These are phyloP conservation scores for Beta corolliflora DNA, from an alignment of 179 eudicot species.

Conservation along the genomic window DNA sequence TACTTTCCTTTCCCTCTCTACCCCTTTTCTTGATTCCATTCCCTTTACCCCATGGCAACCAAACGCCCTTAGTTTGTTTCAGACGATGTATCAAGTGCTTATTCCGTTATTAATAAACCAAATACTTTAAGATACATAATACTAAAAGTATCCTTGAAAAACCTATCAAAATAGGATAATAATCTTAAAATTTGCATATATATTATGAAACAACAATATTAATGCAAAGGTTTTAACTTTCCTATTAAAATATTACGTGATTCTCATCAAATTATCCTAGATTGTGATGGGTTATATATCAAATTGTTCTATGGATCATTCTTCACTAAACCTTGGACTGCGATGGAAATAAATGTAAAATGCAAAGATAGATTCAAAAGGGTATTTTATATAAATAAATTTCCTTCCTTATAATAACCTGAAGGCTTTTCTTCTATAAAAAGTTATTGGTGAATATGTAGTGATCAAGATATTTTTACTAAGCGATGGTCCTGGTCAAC, in stretches of 20 bases:
- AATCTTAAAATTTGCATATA: neutral
- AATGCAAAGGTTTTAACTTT: too few relatives aligned
- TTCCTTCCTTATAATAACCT: neutral
- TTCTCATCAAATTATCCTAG: neutral
- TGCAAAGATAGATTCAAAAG: too few relatives aligned
- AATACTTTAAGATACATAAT: too few relatives aligned
- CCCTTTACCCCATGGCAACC: too few relatives aligned
- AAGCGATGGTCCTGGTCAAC: neutral
- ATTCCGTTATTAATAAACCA: too few relatives aligned
- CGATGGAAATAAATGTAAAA: neutral
- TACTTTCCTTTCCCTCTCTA: too few relatives aligned
- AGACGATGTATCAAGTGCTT: too few relatives aligned
- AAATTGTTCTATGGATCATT: conserved; percentile 3
- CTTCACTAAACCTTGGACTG: neutral
- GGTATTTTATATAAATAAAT: too few relatives aligned
- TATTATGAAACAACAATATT: neutral
- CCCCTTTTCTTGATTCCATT: too few relatives aligned
- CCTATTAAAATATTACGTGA: neutral
- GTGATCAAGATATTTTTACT: neutral
- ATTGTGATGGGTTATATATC: neutral
- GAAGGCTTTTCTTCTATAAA: neutral
- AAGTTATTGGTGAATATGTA: neutral
- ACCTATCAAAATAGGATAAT: too few relatives aligned
- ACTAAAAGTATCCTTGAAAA: too few relatives aligned
- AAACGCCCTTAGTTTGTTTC: too few relatives aligned